Base-by-base conservation (phyloP, 2,329 filamentous ascomycete genomes). In the Pseudogymnoascus sp. region DNA sequence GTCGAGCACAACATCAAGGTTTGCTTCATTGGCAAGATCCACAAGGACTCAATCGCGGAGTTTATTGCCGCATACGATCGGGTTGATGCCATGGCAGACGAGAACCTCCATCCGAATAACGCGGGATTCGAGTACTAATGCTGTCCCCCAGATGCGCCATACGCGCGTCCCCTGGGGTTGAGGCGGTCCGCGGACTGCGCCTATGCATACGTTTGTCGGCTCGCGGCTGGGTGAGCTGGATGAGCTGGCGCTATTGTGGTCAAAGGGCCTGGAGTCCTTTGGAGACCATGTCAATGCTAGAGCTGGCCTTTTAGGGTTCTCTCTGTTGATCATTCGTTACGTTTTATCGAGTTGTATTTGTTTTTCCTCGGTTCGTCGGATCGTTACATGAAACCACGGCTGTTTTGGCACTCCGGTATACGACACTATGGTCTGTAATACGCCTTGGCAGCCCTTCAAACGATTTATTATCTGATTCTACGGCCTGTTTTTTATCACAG, bases 1-100 rank as follows among this genome's bases (percentile, higher is more conserved):
- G 66, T 72, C 2, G 70, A 72, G 38, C 63, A 70, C 16, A 68
- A 69, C 39, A 62, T 69, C 4, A 63, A 65, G 7, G 69, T 72
- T 1, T 63, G 64, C 14, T 69, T 68, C 9, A 67, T 70, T 16
- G 70, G 70, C 9, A 62, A n/a, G 2, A 62, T 70, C 7, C 25
- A 63, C 33, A 30, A 41, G 9, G 23, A 64, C 9, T 55, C 49
- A 2, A 1, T 8, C 2, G 5, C 9, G 2, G 58, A 23, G 12
- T 52, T 42, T 23, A 1, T 12, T 2, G 11, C 8, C 2, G 5
- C 39, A 5, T 23, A 12, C 12, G 19, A 4, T 22, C 8, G 19
- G 39, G 11, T 42, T 14, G 28, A 30, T 33, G 8, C 30, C 8
- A 33, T 33, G 30, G 7, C 4, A 4, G 30, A 33, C 2, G 28